Percentiles rank a stretch among this genome's conserved stretches.
phyloP scores from a whole-genome alignment of 2,329 filamentous ascomycete genomes.

The Coniochaeta hoffmannii region DNA sequence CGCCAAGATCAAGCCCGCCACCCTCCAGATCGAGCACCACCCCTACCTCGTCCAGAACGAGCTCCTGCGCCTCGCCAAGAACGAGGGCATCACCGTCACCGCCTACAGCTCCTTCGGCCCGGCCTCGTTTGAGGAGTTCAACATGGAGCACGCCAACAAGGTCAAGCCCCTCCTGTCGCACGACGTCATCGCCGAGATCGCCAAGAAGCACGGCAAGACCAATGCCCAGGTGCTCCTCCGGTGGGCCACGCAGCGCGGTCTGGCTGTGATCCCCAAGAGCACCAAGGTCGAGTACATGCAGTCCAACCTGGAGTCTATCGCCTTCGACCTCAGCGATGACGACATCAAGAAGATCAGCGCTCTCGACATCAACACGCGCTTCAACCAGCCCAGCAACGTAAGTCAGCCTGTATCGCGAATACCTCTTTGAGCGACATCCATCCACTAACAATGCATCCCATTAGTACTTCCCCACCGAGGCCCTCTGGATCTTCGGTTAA shows the following conservation, averaged over 20 bases:
- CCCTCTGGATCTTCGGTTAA: slow-evolving; percentile 52
- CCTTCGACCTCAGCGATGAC: slow-evolving; percentile 56
- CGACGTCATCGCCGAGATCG: slow-evolving; percentile 54
- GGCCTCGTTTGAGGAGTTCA: slow-evolving; percentile 69
- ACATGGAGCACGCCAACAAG: slow-evolving; percentile 59
- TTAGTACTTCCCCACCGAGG: slow-evolving; percentile 48
- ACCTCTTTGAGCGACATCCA: neutral
- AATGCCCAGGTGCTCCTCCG: slow-evolving; percentile 76
- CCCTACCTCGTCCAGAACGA: slow-evolving; percentile 74
- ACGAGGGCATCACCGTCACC: slow-evolving; percentile 65
- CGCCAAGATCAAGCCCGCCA: slow-evolving; percentile 65
- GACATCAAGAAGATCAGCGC: slow-evolving; percentile 61
- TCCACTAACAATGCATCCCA: slow-evolving; percentile 1
- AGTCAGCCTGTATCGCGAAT: slow-evolving; percentile 3
- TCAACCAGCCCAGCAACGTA: slow-evolving; percentile 59
- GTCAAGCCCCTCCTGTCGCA: slow-evolving; percentile 66
- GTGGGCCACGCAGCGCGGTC: slow-evolving; percentile 77
- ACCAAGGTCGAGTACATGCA: slow-evolving; percentile 44
- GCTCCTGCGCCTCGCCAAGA: slow-evolving; percentile 62
- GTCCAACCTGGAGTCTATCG: slow-evolving; percentile 60
- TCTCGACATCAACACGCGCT: slow-evolving; percentile 60
- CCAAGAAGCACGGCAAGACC: slow-evolving; percentile 63
- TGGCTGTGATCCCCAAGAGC: slow-evolving; percentile 79
- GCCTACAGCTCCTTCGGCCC: slow-evolving; percentile 83
- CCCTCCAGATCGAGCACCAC: slow-evolving; percentile 86